Base-by-base conservation (phyloP, 2,329 filamentous ascomycete genomes). In the Colletotrichum australisinense region DNA sequence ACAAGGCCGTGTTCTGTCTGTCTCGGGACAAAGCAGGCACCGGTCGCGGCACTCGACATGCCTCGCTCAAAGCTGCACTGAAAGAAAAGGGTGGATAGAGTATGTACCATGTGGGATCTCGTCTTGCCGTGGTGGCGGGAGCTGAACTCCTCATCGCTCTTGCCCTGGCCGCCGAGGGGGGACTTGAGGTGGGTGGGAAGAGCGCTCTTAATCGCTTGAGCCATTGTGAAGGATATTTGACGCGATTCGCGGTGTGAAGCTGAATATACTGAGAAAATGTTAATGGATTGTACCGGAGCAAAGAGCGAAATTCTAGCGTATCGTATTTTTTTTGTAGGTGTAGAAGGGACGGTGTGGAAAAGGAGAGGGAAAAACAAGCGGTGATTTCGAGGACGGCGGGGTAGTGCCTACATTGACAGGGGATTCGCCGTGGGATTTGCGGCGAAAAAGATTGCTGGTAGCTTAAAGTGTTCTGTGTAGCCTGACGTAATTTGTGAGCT, bases 171-270 rank as follows among this genome's bases (percentile, higher is more conserved):
- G 63, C 79, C 83, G 42, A 75, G 64, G 38, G 81, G 80, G 73
- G 85, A 84, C 89, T 95, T 96, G 80, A 98, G 89, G 88, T 97
- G 96, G 56, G 93, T 88, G 76, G 95, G 95, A 79, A 98, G 87
- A 76, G 94, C 93, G 85, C 90, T 92, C 87, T 91, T 95, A 79
- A 92, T 86, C 78, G 87, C 87, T 80, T 90, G 88, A 76, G 93
- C 92, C 93, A 96, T 96, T 79, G 80, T 85, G 80, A 77, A 72
- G 63, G 76, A 75, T 64, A 63, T 69, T 56, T 71, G 58, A 59
- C 58, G 58, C 42, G 74, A 55, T 55, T 57, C 46, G 70, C 49
- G 30, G 56, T 63, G 58, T 38, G 68, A n/a, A 55, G 11, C 63
- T 67, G 42, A 16, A 7, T 28, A 5, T 35, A 49, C 46, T n/a